Evolutionary conservation across 192 early-diverging fungal genomes (phyloP).

Genomic region (Linnemannia zychae): DNA sequence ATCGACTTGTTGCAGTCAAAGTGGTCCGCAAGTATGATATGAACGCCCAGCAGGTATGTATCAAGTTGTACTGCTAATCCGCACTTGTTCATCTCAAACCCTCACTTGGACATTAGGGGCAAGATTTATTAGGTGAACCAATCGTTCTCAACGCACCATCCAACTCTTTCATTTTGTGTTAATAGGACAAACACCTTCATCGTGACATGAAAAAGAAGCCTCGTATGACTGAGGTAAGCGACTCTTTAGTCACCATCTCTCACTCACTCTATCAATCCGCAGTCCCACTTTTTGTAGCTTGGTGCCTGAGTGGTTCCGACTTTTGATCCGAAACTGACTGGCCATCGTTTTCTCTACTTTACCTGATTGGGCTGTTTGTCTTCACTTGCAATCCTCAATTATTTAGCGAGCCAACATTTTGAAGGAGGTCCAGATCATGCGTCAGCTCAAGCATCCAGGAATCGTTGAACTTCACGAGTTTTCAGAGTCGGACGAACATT

Average conservation of each 20-base stretch:
- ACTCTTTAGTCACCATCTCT: background rate
- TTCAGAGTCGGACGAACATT: constrained; percentile 79
- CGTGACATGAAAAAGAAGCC: constrained; percentile 55
- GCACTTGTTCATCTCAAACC: background rate
- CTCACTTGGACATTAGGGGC: constrained; percentile 11
- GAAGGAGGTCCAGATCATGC: constrained; percentile 88
- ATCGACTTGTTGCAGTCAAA: constrained; percentile 85
- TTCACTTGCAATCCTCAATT: background rate
- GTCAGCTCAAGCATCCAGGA: constrained; percentile 79
- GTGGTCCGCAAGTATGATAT: constrained; percentile 80
- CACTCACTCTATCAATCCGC: background rate
- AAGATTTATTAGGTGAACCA: background rate
- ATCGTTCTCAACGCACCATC: constrained; percentile 23
- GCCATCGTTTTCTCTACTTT: background rate
- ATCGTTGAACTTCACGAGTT: constrained; percentile 81
- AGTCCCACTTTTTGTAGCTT: background rate
- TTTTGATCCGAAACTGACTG: background rate
- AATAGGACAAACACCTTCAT: constrained; percentile 51
- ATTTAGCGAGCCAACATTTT: constrained; percentile 79
- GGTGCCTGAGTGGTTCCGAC: background rate
- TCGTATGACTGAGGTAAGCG: constrained; percentile 53
- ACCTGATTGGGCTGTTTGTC: background rate
- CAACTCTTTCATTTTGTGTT: constrained; percentile 4
- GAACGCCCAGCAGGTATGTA: constrained; percentile 70
- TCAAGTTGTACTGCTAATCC: background rate